Evolutionary conservation across 2,329 filamentous ascomycete species (phyloP).

Genomic region (Exophiala aquamarina): DNA sequence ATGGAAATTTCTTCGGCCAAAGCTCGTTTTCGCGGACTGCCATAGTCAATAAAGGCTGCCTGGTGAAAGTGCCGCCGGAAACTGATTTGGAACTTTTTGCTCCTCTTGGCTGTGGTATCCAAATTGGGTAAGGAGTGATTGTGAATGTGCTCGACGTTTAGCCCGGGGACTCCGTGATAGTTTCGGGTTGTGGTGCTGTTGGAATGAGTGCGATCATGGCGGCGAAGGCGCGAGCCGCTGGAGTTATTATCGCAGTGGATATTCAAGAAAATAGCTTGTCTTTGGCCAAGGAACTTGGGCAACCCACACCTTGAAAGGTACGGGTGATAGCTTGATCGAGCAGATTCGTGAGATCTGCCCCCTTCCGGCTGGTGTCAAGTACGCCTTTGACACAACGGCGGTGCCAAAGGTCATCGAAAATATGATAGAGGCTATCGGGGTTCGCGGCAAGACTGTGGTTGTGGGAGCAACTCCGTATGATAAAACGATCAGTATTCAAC

Average conservation of each 20-base stretch:
- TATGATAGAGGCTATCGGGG: slow-evolving; percentile 43
- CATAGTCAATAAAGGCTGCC: slow-evolving; percentile 30
- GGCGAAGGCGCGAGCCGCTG: slow-evolving; percentile 24
- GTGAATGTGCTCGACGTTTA: slow-evolving; percentile 26
- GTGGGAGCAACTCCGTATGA: slow-evolving; percentile 50
- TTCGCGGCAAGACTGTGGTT: slow-evolving; percentile 50
- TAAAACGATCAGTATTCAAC: slow-evolving; percentile 38
- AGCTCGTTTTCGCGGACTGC: slow-evolving; percentile 35
- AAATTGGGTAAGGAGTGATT: slow-evolving; percentile 31
- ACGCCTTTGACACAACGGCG: slow-evolving; percentile 54
- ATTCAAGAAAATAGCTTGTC: slow-evolving; percentile 13
- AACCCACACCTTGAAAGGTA: background rate
- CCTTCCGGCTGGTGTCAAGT: slow-evolving; percentile 34
- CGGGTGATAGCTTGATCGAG: background rate
- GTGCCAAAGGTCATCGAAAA: slow-evolving; percentile 44
- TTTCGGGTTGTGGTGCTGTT: slow-evolving; percentile 31
- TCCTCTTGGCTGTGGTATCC: slow-evolving; percentile 34
- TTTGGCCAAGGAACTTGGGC: background rate
- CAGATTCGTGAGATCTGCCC: slow-evolving; percentile 1
- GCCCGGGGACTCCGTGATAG: slow-evolving; percentile 21
- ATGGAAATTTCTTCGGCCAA: slow-evolving; percentile 40
- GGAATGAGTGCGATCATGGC: slow-evolving; percentile 32
- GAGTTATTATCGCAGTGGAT: slow-evolving; percentile 32
- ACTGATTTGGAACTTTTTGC: slow-evolving; percentile 29
- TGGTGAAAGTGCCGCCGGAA: slow-evolving; percentile 26